Base-by-base conservation (phyloP, 306 rosid species). In the Vigna hirtella region DNA sequence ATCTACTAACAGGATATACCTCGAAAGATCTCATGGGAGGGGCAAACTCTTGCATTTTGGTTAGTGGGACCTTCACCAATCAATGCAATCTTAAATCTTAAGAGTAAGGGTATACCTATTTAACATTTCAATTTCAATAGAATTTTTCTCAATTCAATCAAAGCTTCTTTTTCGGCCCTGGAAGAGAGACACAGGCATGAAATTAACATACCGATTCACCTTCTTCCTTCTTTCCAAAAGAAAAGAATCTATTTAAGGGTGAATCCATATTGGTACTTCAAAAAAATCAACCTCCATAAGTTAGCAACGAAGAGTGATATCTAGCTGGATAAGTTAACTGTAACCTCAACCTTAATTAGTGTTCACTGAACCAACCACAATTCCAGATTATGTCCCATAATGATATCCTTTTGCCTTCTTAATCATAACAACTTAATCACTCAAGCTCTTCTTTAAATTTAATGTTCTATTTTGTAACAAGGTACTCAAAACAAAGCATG, bases 341-440 rank as follows among this genome's bases (percentile, higher is more conserved):
- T 66, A 66, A 47, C 74, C 45, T 66, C 16, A 36, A 28, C 74
- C 78, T 63, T 70, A 67, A 74, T 34, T 24, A 75, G 18, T 70
- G 73, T 66, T 67, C 77, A 57, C 18, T 24, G 24, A 61, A 75
- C 45, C 72, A 59, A 40, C 24, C 72, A 59, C 28, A 42, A 61
- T 7, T 43, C 20, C 49, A 32, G 32, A 65, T 14, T 9, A 38
- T 68, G 55, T 58, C 76, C 61, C 51, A 32, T 50, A 48, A 59
- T 28, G 36, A 68, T 38, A 68, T 47, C 32, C 13, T 32, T 30
- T 9, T 62, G 69, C 26, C 68, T 58, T 58, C 76, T 57, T 47
- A 38, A 57, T 68, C 62, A 16, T 50, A 50, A 51, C 52, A 64
- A 5, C 56, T 65, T 28, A 26, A 12, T 58, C 36, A 42, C 68